A percentile compares a stretch with the other conserved stretches of the same genome.
Conservation (phyloP, 495 filamentous ascomycete species). For the Penicillium egyptiacum region DNA sequence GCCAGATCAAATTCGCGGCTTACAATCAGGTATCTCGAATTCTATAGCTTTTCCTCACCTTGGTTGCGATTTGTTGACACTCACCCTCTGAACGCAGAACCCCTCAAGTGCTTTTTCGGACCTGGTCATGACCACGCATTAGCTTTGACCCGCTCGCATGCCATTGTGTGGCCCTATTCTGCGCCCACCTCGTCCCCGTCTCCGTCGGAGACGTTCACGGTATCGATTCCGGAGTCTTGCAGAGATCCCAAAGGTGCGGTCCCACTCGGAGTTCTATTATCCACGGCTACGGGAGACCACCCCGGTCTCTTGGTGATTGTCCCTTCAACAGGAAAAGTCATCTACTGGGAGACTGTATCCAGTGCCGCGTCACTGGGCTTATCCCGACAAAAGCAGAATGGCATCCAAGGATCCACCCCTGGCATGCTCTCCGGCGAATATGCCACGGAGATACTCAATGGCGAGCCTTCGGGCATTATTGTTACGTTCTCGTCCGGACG, state of each 20-base stretch:
- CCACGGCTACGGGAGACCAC: constrained; percentile 68
- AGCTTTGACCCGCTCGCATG: constrained; percentile 73
- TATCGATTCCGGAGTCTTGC: constrained; percentile 73
- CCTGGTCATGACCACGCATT: constrained; percentile 71
- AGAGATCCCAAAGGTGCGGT: constrained; percentile 62
- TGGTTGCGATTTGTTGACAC: constrained; percentile 19
- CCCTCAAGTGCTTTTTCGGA: constrained; percentile 57
- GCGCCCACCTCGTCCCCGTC: constrained; percentile 50
- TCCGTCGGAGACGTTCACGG: constrained; percentile 68
- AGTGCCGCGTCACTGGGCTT: constrained; percentile 74
- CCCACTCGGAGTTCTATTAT: constrained; percentile 78
- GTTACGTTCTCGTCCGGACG: constrained; percentile 80
- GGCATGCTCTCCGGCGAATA: constrained; percentile 76
- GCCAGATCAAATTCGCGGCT: constrained; percentile 67
- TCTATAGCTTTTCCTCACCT: constrained; percentile 13
- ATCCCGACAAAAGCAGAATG: constrained; percentile 70
- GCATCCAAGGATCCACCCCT: constrained; percentile 69
- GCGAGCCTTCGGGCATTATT: constrained; percentile 83
- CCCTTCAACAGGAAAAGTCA: constrained; percentile 76
- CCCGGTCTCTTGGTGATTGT: constrained; percentile 84
- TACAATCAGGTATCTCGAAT: constrained; percentile 52
- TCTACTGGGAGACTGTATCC: constrained; percentile 93
- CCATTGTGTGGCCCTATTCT: constrained; percentile 85
- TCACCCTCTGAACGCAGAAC: constrained; percentile 24
- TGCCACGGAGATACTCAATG: constrained; percentile 72